Base-by-base conservation (phyloP, 1,284 basidiomycete species). In the Heterobasidion irregulare region DNA sequence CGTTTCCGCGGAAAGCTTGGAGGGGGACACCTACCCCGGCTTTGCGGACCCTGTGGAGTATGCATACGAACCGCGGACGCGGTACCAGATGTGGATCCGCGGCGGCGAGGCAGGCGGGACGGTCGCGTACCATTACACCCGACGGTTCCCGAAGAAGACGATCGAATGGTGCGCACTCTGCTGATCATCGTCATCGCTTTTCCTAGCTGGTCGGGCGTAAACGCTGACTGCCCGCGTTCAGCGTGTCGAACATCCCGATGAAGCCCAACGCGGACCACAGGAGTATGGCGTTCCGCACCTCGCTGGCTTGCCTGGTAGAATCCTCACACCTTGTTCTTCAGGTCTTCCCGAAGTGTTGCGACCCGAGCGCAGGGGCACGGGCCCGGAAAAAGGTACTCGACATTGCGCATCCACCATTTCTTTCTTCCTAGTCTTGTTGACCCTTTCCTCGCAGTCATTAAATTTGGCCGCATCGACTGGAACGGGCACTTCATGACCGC, bases 41-140 rank as follows among this genome's bases (percentile, higher is more conserved):
- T 88, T 74, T 61, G 64, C 68, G 1, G 61, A 70, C 7, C 72
- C 77, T 6, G 65, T 65, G 0, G 52, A 62, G n/a, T 83, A 88
- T 61, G 61, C 65, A 1, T 66, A 64, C 7, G 59, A 62, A 26
- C 82, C 85, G 0, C 70, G 75, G 52, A 85, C 77, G 53, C 68
- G 75, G 7, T 89, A 82, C 63, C 85, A 88, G 63, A 66, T 64
- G 48, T 78, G 75, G 75, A 63, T 82, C 52, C 72, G 85, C 52
- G 64, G 66, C 46, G 65, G 61, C 56, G 26, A 26, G 26, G 57
- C 50, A 34, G 66, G 60, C 46, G 60, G 57, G 26, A 62, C 64
- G 46, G 70, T 76, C 32, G 61, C 62, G 3, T 70, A 75, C 47
- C 84, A 86, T 56, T 83, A 82, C 58, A 79, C 83, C 0, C 68